phyloP scores from a whole-genome alignment of 2,329 filamentous ascomycete species.

The Mariannaea elegans region DNA sequence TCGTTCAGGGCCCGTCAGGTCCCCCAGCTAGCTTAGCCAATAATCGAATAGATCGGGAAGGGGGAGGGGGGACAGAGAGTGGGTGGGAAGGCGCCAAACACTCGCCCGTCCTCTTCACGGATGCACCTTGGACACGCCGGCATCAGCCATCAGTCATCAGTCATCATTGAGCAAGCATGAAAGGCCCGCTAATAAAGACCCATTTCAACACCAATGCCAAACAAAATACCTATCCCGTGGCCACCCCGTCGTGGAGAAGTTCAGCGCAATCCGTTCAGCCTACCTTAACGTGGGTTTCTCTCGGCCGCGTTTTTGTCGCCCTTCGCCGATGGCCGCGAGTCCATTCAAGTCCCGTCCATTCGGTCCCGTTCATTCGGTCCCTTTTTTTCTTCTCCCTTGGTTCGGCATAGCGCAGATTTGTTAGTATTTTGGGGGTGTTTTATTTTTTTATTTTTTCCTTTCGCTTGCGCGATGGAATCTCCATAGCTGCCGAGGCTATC shows the following conservation, averaged over 20 bases:
- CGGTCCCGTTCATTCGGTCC: not conserved
- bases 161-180: constrained; percentile 4
- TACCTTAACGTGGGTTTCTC: not conserved
- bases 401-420: not conserved
- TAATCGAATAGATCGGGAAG: constrained; percentile 48
- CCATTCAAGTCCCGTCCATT: not conserved
- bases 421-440: not conserved
- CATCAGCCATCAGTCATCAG: not conserved
- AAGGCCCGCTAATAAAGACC: constrained; percentile 14
- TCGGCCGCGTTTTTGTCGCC: not conserved
- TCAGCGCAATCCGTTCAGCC: not conserved
- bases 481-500: not conserved
- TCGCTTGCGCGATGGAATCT: not conserved
- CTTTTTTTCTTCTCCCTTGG: not conserved
- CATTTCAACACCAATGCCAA: constrained; percentile 8
- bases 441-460: constrained; percentile 1
- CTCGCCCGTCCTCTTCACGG: not conserved
- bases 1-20: constrained; percentile 9
- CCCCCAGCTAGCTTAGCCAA: constrained; percentile 36
- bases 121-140: not conserved
- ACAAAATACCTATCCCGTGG: not conserved
- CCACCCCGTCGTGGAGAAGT: not conserved
- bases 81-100: constrained; percentile 2
- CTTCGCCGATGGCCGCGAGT: constrained; percentile 13
- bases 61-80: constrained; percentile 10